Conservation (phyloP, 352 stramenopile genomes). For the Pythium insidiosum region DNA sequence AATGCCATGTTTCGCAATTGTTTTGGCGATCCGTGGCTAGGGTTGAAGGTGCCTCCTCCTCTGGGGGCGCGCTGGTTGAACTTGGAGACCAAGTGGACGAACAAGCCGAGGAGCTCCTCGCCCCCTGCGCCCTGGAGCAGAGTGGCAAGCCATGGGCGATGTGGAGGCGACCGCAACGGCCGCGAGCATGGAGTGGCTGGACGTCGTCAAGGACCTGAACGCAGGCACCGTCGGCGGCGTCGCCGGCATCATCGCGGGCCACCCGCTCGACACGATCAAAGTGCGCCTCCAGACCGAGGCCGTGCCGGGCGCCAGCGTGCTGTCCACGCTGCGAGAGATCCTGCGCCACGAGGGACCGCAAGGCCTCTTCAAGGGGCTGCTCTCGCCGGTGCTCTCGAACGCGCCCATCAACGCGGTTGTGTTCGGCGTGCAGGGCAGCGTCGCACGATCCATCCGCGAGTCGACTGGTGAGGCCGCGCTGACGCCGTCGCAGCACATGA, state of each 20-base stretch:
- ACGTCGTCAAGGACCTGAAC: slow-evolving; percentile 79
- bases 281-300: slow-evolving; percentile 68
- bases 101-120: no score
- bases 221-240: slow-evolving; percentile 75
- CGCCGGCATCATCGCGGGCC: slow-evolving; percentile 65
- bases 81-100: no score
- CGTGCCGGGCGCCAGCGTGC: slow-evolving; percentile 24
- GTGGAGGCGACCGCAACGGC: no score
- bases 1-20: no score
- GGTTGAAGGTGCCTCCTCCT: no score
- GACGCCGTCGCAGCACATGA: slow-evolving; percentile 35
- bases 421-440: slow-evolving; percentile 67
- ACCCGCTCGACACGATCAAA: slow-evolving; percentile 85
- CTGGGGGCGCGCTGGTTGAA: no score
- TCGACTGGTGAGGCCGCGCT: slow-evolving; percentile 20
- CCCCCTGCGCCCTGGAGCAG: no score
- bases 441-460: slow-evolving; percentile 35
- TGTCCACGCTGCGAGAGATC: slow-evolving; percentile 45
- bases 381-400: slow-evolving; percentile 77
- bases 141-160: no score
- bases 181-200: slow-evolving; percentile 63
- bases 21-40: no score
- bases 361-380: slow-evolving; percentile 65
- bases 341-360: slow-evolving; percentile 41
- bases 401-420: slow-evolving; percentile 82